A percentile compares a stretch with the other conserved stretches of the same genome.
Conservation (phyloP, 2,329 filamentous ascomycete genomes). For the Aspergillus versicolor region DNA sequence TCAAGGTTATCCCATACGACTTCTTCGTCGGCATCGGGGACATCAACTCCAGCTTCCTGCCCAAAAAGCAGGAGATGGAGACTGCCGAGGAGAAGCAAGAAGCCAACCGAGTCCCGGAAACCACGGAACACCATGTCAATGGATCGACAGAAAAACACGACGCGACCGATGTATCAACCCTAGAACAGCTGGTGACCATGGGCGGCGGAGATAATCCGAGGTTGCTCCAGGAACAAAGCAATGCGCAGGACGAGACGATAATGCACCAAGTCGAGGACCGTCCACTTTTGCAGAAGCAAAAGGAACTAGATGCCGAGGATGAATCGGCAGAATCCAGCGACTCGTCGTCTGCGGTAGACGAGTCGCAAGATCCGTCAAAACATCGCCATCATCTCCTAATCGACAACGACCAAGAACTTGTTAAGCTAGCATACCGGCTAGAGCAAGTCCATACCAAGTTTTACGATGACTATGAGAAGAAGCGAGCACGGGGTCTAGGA, state of each 20-base stretch:
- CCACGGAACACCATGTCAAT: constrained; percentile 31
- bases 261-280: constrained; percentile 87
- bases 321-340: constrained; percentile 60
- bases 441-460: constrained; percentile 74
- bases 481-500: constrained; percentile 44
- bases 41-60: constrained; percentile 96
- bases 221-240: constrained; percentile 70
- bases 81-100: constrained; percentile 45
- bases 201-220: constrained; percentile 67
- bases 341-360: constrained; percentile 39
- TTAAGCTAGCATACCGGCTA: constrained; percentile 73
- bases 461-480: constrained; percentile 75
- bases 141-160: constrained; percentile 29
- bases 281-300: constrained; percentile 87
- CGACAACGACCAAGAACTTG: constrained; percentile 83
- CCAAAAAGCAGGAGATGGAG: constrained; percentile 63
- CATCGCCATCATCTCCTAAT: constrained; percentile 75
- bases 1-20: constrained; percentile 93
- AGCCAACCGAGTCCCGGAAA: constrained; percentile 27
- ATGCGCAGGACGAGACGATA: constrained; percentile 82
- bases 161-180: constrained; percentile 51
- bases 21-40: constrained; percentile 98
- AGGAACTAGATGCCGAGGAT: constrained; percentile 83
- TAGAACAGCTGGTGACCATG: constrained; percentile 78
- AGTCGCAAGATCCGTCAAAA: constrained; percentile 37